Evolutionary conservation across 148 eudicot genomes (phyloP), one percentile per base, ranked within the genome.

Genomic region (Agrostemma githago): DNA sequence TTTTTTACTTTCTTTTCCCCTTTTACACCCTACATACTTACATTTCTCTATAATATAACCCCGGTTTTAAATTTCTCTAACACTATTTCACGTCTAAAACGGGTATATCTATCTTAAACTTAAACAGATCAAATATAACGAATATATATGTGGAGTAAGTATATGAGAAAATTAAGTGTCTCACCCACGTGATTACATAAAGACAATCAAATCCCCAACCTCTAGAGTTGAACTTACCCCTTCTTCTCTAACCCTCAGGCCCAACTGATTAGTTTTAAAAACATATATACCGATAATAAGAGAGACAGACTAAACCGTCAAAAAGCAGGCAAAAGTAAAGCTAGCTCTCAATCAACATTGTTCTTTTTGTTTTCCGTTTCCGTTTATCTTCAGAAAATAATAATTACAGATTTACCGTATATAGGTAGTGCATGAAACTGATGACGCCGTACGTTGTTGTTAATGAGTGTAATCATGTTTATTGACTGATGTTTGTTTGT

Each of bases 301-400:
- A 1, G 34, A 26, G 34, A 26, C 34, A 26, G 34, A 26, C 0
- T 26, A 26, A 26, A 26, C 34, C 34, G 34, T 26, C 34, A 26
- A 26, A 74, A 77, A 79, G 70, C 64, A 15, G n/a, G 69, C 38
- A 51, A 79, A 74, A 79, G 81, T 63, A 73, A 73, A 61, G 74
- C 19, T 43, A 48, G 26, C 8, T 6, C 20, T 56, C 40, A 39
- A 68, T 74, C 62, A 41, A 63, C 78, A 40, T 43, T 58, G 71
- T 62, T 26, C 34, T 26, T 26, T 26, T 26, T 1, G 34, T 26
- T 79, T 79, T 60, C 60, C 21, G 38, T 74, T 61, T 60, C 20
- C 26, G 8, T 12, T 53, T 70, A 17, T 64, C 59, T 15, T 5
- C 17, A 37, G 17, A 37, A 44, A 48, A 2, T 8, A 66, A 64